Evolutionary conservation across 1,139 yeast genomes (phyloP).

Genomic region (Yamadazyma trypodendri): DNA sequence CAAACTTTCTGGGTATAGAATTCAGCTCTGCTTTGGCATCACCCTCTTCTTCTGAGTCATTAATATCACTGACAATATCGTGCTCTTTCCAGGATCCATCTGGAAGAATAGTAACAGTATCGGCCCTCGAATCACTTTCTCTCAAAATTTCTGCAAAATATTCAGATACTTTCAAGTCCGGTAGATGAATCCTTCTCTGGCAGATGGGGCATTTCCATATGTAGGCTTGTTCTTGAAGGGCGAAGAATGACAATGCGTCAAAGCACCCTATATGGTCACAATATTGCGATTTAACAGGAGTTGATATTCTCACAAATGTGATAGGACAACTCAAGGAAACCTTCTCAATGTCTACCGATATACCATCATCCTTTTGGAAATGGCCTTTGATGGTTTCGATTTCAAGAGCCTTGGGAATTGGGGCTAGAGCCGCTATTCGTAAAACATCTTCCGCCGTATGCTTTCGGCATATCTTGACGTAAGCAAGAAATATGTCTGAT

Average conservation of each 20-base stretch:
- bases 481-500: slow-evolving; percentile 44
- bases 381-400: slow-evolving; percentile 34
- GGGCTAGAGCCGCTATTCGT: slow-evolving; percentile 18
- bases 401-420: slow-evolving; percentile 5
- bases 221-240: slow-evolving; percentile 60
- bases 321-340: slow-evolving; percentile 65
- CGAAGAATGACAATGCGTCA: slow-evolving; percentile 60
- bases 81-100: slow-evolving; percentile 57
- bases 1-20: background rate
- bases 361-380: slow-evolving; percentile 54
- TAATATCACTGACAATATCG: slow-evolving; percentile 15
- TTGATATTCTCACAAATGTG: slow-evolving; percentile 56
- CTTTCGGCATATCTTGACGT: slow-evolving; percentile 54
- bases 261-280: slow-evolving; percentile 75
- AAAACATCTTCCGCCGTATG: slow-evolving; percentile 36
- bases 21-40: background rate
- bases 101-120: slow-evolving; percentile 50
- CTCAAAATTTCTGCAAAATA: slow-evolving; percentile 53
- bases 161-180: slow-evolving; percentile 61
- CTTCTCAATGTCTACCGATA: slow-evolving; percentile 55
- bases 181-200: slow-evolving; percentile 37
- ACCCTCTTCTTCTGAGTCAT: slow-evolving; percentile 1
- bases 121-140: slow-evolving; percentile 44
- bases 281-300: slow-evolving; percentile 56
- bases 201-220: slow-evolving; percentile 74